Conservation (phyloP, 2,329 filamentous ascomycete genomes). For the Colletotrichum destructivum region DNA sequence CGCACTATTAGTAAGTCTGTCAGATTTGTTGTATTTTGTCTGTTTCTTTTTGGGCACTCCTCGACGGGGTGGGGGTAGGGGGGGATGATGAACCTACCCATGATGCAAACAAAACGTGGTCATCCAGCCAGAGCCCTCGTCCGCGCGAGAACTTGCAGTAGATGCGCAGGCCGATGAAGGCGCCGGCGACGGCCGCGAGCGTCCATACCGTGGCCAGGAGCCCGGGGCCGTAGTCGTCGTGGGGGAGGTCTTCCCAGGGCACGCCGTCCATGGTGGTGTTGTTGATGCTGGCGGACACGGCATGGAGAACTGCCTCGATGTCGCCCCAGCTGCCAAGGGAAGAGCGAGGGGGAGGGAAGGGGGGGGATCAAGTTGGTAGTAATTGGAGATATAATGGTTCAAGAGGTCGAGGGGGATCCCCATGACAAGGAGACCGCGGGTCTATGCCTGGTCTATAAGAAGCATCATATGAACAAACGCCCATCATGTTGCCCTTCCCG, state of each 20-base stretch:
- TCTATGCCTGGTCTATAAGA: conserved; percentile 36
- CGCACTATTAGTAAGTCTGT: conserved; percentile 3
- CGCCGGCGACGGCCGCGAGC: conserved; percentile 24
- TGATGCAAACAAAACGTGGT: conserved; percentile 42
- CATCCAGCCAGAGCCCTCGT: conserved; percentile 43
- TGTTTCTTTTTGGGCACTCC: too few species aligned
- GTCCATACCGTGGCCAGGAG: conserved; percentile 37
- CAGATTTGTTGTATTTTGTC: neutral
- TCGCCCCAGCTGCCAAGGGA: conserved; percentile 8
- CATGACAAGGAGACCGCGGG: conserved; percentile 2
- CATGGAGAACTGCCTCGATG: neutral
- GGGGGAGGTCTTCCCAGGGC: conserved; percentile 36
- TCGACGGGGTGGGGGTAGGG: too few species aligned
- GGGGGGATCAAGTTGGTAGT: neutral
- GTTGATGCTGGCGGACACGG: neutral
- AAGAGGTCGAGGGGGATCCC: conserved; percentile 30
- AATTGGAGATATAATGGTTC: conserved; percentile 10
- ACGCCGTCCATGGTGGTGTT: conserved; percentile 15
- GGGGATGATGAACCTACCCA: conserved; percentile 38
- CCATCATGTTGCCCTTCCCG: neutral
- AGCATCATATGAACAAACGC: neutral
- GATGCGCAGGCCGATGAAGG: conserved; percentile 43
- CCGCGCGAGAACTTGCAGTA: conserved; percentile 44
- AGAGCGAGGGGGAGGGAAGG: too few species aligned
- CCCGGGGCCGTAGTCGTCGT: conserved; percentile 39